Percentiles rank a stretch among this genome's conserved stretches.
These are phyloP conservation scores for Candida pseudoglaebosa DNA, from an alignment of 805 yeast species.

Conservation along the genomic window DNA sequence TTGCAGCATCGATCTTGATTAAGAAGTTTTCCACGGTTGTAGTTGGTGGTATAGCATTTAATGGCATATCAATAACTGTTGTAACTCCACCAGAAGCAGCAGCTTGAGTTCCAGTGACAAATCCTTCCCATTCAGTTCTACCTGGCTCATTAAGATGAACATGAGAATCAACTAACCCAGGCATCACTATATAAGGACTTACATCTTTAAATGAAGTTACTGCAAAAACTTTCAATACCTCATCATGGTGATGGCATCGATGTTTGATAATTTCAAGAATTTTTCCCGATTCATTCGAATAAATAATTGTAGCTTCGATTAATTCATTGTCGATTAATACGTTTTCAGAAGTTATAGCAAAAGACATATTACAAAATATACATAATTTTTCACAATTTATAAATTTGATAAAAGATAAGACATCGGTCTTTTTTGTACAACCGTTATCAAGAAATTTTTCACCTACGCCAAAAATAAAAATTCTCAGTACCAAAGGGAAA, in stretches of 20 bases:
- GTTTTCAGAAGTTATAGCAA: slow-evolving; percentile 58
- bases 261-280: slow-evolving; percentile 47
- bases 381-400: too few species aligned
- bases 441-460: too few species aligned
- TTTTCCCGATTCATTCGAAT: slow-evolving; percentile 47
- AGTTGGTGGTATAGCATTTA: slow-evolving; percentile 94
- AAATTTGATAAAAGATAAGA: too few species aligned
- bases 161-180: slow-evolving; percentile 91
- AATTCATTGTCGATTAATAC: slow-evolving; percentile 49
- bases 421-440: too few species aligned
- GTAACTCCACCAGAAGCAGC: slow-evolving; percentile 97
- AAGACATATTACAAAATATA: slow-evolving; percentile 40
- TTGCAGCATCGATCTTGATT: slow-evolving; percentile 72
- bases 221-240: slow-evolving; percentile 38
- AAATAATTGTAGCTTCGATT: slow-evolving; percentile 62
- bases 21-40: slow-evolving; percentile 76
- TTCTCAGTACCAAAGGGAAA: too few species aligned
- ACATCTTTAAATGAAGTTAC: slow-evolving; percentile 49
- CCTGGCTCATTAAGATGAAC: slow-evolving; percentile 97
- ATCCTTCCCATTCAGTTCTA: slow-evolving; percentile 98
- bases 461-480: too few species aligned
- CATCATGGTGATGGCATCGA: slow-evolving; percentile 37
- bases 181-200: slow-evolving; percentile 65
- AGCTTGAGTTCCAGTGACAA: slow-evolving; percentile 91
- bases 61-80: slow-evolving; percentile 93